Percentiles rank a stretch among this genome's conserved stretches.
Evolutionary conservation across 2,329 filamentous ascomycete genomes (phyloP).

Genomic region (Aspergillus pseudoviridinutans): DNA sequence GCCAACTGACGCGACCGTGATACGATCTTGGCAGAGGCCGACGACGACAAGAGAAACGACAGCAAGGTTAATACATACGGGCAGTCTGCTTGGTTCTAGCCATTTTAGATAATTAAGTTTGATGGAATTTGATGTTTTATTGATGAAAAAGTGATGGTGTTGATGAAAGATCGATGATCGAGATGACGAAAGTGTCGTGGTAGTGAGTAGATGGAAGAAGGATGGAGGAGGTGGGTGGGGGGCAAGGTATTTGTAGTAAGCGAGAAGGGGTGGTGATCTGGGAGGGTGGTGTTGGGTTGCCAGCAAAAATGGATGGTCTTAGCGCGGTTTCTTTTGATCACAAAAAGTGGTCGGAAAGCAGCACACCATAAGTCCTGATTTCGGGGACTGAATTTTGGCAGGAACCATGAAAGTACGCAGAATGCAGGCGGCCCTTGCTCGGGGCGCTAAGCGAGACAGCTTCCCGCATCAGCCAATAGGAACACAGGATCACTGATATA

Average conservation of each 20-base stretch:
- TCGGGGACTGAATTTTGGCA: constrained; percentile 23
- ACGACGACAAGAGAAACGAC: constrained; percentile 14
- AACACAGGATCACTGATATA: constrained; percentile 33
- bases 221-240: constrained; percentile 37
- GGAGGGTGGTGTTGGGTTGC: constrained; percentile 13
- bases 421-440: constrained; percentile 20
- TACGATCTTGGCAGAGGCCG: background rate
- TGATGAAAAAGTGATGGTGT: constrained; percentile 28
- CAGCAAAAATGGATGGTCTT: constrained; percentile 23
- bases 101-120: constrained; percentile 37
- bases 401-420: constrained; percentile 6
- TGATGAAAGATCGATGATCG: constrained; percentile 27
- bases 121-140: constrained; percentile 25
- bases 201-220: constrained; percentile 31
- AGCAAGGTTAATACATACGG: constrained; percentile 40
- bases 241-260: constrained; percentile 39
- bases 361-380: constrained; percentile 30
- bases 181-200: constrained; percentile 5
- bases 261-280: constrained; percentile 35
- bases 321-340: constrained; percentile 26
- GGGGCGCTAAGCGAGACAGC: constrained; percentile 32
- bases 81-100: constrained; percentile 53
- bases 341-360: constrained; percentile 32
- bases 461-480: constrained; percentile 30
- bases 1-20: constrained; percentile 16